Base-by-base conservation (phyloP, 1,284 basidiomycete genomes). In the Sporisorium sorghi region DNA sequence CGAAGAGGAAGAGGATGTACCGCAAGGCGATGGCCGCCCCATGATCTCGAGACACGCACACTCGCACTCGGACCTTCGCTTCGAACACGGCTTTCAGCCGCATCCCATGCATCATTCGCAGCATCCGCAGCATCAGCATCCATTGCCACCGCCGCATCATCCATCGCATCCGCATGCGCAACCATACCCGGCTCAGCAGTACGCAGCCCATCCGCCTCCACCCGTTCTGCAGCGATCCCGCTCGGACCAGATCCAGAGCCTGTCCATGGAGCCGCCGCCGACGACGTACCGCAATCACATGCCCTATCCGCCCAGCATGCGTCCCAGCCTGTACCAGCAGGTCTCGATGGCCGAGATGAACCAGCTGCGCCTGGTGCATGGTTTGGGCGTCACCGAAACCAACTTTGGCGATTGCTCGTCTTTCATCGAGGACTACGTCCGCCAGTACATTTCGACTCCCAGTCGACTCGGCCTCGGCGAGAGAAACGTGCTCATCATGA, bases 401-500 rank as follows among this genome's bases (percentile, higher is more conserved):
- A 64, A 57, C 58, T 48, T 78, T 37, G 71, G 73, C 53, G 77
- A 79, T 52, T 79, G 77, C 47, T 73, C 68, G 14, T 52, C 72
- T 35, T 79, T 79, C 59, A 77, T 79, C 48, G 58, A 73, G 15
- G 77, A 77, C 40, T 78, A 73, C 39, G 70, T 84, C 19, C 59
- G 65, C 11, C 67, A 83, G 26, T 97, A 95, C 84, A 89, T 94
- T 52, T 89, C 90, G 28, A 89, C 93, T 12, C 88, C 90, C 24
- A 97, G 97, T 85, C 90, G 94, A 24, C 88, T 97, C 52, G 91
- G 91, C 1, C 91, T 93, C 78, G 95, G 95, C 49, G 95, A 98
- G 86, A 89, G 94, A 54, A 94, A 93, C 12, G 90, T 98, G 67
- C 91, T 97, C 63, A 92, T 98, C 81, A 94, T 97, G 92, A 95